Evolutionary conservation across 169 alveolate species (phyloP), one percentile per base, ranked within the genome.

Genomic region (Cryptosporidium ryanae): DNA sequence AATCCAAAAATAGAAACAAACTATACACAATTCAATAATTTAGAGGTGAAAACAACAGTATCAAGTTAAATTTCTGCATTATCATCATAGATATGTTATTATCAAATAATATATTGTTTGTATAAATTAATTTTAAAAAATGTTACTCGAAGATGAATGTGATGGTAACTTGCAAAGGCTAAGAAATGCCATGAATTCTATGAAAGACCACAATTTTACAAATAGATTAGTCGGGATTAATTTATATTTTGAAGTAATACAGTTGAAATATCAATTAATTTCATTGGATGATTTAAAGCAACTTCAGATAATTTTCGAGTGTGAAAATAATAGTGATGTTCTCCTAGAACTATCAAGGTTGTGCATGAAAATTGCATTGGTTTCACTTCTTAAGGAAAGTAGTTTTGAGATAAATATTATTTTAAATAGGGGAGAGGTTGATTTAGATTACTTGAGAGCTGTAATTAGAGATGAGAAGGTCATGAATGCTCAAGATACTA

Each of bases 261-360:
- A 32, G 43, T 6, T 54, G 2, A 34, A 68, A 6, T 68, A 31
- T 6, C 38, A 5, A 13, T 27, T 68, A 3, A 18, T 68, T 15
- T 68, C 83, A 10, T 23, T 31, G 34, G 31, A 68, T 7, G 29
- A 13, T 15, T 50, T 55, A 50, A 31, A 52, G 12, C 54, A 31
- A 43, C 83, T 68, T 3, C 83, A 54, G 18, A 13, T 27, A 10
- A 25, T 59, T 15, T 76, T 76, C 34, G 87, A 76, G 44, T 76
- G 87, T n/a, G 87, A 76, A 34, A 64, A 76, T 32, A 48, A 61
- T 21, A 76, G n/a, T 23, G 76, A 76, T 32, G 87, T 76, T 32
- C 64, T 76, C 25, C 27, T 76, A 52, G 38, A 59, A 34, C 44
- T 76, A 18, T 55, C 87, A 10, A 76, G 63, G 25, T 46, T 59